Evolutionary conservation across 306 rosid species (phyloP).

Genomic region (Cucurbita argyrosperma): DNA sequence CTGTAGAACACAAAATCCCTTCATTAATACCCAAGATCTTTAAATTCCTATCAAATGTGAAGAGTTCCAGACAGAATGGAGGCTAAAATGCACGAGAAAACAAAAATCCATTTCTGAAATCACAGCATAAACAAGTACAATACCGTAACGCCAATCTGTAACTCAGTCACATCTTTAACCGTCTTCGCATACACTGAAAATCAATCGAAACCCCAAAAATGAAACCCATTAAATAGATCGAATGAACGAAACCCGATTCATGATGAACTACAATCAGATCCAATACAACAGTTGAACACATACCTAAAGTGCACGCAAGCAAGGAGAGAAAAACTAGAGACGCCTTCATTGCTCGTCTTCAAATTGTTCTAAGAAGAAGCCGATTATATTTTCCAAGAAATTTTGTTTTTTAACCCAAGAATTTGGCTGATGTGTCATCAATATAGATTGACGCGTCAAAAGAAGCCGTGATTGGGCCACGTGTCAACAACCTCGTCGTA

Average conservation of each 20-base stretch:
- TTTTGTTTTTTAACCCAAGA: neutral
- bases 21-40: neutral
- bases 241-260: neutral
- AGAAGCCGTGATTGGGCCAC: neutral
- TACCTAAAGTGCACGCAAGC: neutral
- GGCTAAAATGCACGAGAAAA: neutral
- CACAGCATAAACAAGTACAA: neutral
- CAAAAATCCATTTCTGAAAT: neutral
- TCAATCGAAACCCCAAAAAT: neutral
- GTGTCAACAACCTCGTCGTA: neutral
- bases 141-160: slow-evolving; percentile 95
- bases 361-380: neutral
- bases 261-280: neutral
- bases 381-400: neutral
- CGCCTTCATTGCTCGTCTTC: neutral
- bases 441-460: neutral
- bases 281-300: neutral
- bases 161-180: slow-evolving; percentile 49
- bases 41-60: neutral
- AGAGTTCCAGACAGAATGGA: neutral
- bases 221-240: too few species aligned
- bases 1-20: neutral
- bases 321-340: neutral
- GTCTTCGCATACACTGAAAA: slow-evolving; percentile 48
- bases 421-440: neutral